Percentiles rank a stretch among this genome's conserved stretches.
Conservation (phyloP, 257 asterid species). For the Salvia splendens region DNA sequence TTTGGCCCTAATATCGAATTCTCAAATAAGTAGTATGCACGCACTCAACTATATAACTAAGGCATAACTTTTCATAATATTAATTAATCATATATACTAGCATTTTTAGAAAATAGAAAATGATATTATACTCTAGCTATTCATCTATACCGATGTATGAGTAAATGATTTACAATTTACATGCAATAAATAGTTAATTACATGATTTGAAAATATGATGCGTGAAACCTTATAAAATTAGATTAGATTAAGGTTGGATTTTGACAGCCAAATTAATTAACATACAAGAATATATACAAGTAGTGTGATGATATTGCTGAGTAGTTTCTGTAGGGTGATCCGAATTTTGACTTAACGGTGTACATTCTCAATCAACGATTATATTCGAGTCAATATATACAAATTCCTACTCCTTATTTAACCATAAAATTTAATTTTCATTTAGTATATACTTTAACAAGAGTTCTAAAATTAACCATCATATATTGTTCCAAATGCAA, state of each 20-base stretch:
- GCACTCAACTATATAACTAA: background rate
- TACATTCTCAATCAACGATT: constrained; percentile 30
- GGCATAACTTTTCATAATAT: too few relatives aligned
- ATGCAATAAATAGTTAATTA: background rate
- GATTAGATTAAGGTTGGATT: too few relatives aligned
- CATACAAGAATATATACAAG: background rate
- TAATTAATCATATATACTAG: too few relatives aligned
- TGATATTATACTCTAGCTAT: too few relatives aligned
- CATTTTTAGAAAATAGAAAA: too few relatives aligned
- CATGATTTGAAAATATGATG: background rate
- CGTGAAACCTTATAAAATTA: background rate
- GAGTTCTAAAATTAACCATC: too few relatives aligned
- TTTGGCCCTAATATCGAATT: too few relatives aligned
- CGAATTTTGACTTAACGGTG: constrained; percentile 18
- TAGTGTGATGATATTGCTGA: background rate
- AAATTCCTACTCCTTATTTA: constrained; percentile 26
- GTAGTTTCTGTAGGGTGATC: constrained; percentile 19
- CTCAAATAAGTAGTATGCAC: background rate
- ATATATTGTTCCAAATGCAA: too few relatives aligned
- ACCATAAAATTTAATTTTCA: background rate
- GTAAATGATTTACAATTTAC: too few relatives aligned
- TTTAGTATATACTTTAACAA: too few relatives aligned
- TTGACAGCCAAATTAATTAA: too few relatives aligned
- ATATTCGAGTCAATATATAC: constrained; percentile 22
- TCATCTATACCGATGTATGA: too few relatives aligned